Evolutionary conservation across 352 stramenopile species (phyloP).

Genomic region (Ochromonadaceae sp.): DNA sequence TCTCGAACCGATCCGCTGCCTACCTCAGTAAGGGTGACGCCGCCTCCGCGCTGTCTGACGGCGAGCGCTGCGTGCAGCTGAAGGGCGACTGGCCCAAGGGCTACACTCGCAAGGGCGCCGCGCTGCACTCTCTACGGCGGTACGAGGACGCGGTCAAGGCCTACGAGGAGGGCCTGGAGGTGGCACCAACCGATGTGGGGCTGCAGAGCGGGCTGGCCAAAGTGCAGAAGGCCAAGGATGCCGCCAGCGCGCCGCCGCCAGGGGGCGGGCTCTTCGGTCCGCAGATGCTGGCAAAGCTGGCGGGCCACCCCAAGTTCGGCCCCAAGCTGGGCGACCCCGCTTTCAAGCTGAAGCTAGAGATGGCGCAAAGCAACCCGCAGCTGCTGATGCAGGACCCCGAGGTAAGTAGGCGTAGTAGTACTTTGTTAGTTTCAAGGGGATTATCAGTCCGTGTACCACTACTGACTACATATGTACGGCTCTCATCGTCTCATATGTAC

Average conservation of each 20-base stretch:
- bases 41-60: slow-evolving; percentile 83
- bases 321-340: slow-evolving; percentile 53
- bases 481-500: too few species aligned
- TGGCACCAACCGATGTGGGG: slow-evolving; percentile 74
- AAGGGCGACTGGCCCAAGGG: slow-evolving; percentile 91
- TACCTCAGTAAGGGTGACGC: slow-evolving; percentile 61
- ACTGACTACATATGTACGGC: too few species aligned
- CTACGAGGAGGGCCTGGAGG: slow-evolving; percentile 57
- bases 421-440: too few species aligned
- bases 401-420: too few species aligned
- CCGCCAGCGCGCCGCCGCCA: slow-evolving; percentile 18
- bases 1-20: slow-evolving; percentile 48
- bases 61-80: slow-evolving; percentile 78
- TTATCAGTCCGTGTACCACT: too few species aligned
- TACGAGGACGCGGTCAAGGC: slow-evolving; percentile 54
- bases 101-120: slow-evolving; percentile 90
- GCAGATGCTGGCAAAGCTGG: slow-evolving; percentile 84
- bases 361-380: slow-evolving; percentile 51
- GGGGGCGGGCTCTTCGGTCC: slow-evolving; percentile 60
- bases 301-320: slow-evolving; percentile 53
- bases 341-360: slow-evolving; percentile 66
- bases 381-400: slow-evolving; percentile 42
- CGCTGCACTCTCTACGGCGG: slow-evolving; percentile 77
- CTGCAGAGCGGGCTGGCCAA: slow-evolving; percentile 78
- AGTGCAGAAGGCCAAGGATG: slow-evolving; percentile 70